Base-by-base conservation (phyloP, 495 filamentous ascomycete species). In the Aspergillus nidulans region DNA sequence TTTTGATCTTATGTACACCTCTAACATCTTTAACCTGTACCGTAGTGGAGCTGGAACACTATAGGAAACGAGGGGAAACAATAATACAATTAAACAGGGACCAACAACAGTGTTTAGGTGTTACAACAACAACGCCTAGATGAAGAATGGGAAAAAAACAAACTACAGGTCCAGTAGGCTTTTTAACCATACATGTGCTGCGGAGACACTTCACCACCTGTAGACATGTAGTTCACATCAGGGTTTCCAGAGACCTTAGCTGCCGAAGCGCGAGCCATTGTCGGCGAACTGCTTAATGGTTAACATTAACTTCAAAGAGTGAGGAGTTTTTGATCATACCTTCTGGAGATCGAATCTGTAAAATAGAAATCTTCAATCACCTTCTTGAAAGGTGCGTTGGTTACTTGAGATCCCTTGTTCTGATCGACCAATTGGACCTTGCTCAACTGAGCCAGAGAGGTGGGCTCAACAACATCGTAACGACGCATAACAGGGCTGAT, bases 321-420 rank as follows among this genome's bases (percentile, higher is more conserved):
- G 44, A 34, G 1, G 39, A 2, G 44, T 7, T 13, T 34, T n/a
- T 2, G 0, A 18, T 67, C 82, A 66, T 73, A 92, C 90, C 90
- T 95, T 78, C 95, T 86, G 10, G 90, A 94, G 66, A 98, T 97
- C 19, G 85, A 81, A 70, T 98, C 94, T 56, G 94, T 98, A 68
- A 98, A 96, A 75, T 88, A 98, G 72, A 97, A 98, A 70, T 98
- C 89, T 61, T 96, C 83, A 58, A 98, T 88, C 24, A 87, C 84
- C 73, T 85, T 88, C 76, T 82, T 88, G 67, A 98, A 79, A 3
- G 86, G 84, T 63, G 78, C 70, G 1, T 80, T 82, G 12, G 72
- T 86, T 4, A 81, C 50, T 68, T 90, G 86, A 15, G 80, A 66
- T 9, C 90, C 91, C 81, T 91, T 96, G 77, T 98, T 97, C 67